Percentiles rank a stretch among this genome's conserved stretches.
Conservation (phyloP, 2,329 filamentous ascomycete species). For the Hansfordia pulvinata region DNA sequence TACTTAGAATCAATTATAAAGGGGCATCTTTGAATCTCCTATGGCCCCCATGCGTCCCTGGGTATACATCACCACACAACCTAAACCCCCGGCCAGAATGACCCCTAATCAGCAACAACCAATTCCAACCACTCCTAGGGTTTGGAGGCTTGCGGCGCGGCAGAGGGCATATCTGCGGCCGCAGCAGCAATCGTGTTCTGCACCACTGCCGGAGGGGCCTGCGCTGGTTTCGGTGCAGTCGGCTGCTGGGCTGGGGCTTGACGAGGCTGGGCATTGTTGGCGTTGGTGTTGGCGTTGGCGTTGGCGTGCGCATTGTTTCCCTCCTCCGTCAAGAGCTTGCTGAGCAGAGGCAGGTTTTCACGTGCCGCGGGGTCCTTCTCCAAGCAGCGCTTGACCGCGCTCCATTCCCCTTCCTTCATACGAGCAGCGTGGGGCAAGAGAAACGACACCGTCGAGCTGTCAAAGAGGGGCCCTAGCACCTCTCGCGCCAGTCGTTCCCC, state of each 20-base stretch:
- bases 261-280: not conserved
- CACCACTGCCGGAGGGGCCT: slow-evolving; percentile 10
- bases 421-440: slow-evolving; percentile 54
- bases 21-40: too few species aligned
- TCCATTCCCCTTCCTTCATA: slow-evolving; percentile 60
- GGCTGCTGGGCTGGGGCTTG: too few species aligned
- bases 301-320: slow-evolving; percentile 16
- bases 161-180: slow-evolving; percentile 8
- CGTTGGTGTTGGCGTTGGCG: not conserved
- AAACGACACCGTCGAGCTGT: slow-evolving; percentile 53
- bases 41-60: too few species aligned
- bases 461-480: slow-evolving; percentile 49
- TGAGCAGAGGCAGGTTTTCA: slow-evolving; percentile 45
- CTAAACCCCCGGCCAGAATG: too few species aligned
- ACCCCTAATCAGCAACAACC: not conserved
- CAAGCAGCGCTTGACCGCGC: slow-evolving; percentile 56
- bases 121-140: slow-evolving; percentile 9
- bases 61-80: too few species aligned
- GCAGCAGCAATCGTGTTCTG: slow-evolving; percentile 17
- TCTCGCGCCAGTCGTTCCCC: slow-evolving; percentile 46
- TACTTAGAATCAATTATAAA: too few species aligned
- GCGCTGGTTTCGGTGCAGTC: slow-evolving; percentile 5
- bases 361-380: slow-evolving; percentile 50
- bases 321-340: slow-evolving; percentile 38
- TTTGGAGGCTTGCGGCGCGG: slow-evolving; percentile 8